These are phyloP conservation scores for Alternaria triticina DNA, from an alignment of 2,329 filamentous ascomycete genomes.

Conservation along the genomic window DNA sequence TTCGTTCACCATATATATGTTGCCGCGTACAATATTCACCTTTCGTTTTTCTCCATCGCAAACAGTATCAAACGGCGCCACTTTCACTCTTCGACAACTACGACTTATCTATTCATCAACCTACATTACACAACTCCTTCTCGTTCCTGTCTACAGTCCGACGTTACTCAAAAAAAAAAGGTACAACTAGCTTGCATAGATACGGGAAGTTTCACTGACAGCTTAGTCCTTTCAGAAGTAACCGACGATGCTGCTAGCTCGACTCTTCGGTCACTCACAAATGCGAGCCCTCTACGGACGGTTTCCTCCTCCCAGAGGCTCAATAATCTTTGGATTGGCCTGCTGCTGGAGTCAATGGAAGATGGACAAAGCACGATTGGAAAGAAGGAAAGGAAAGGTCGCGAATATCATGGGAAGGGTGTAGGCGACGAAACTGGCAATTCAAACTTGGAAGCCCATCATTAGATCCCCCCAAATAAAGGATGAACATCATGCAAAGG, in stretches of 20 bases:
- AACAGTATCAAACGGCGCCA: fast-evolving
- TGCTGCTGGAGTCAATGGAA: not conserved
- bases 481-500: not conserved
- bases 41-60: not conserved
- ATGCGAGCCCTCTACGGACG: not conserved
- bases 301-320: not conserved
- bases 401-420: not conserved
- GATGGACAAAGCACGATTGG: not conserved
- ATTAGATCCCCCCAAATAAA: too few species aligned
- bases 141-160: not conserved
- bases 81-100: not conserved
- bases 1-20: not conserved
- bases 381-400: not conserved
- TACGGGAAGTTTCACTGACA: not conserved
- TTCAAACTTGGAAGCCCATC: too few species aligned
- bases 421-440: too few species aligned
- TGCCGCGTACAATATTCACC: not conserved
- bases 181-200: not conserved
- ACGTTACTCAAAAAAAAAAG: not conserved
- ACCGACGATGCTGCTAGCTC: not conserved
- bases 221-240: not conserved
- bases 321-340: not conserved
- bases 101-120: not conserved
- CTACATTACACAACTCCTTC: not conserved
- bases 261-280: not conserved